Evolutionary conservation across 352 stramenopile species (phyloP), one percentile per base, ranked within the genome.

Genomic region (Pythium dissimile): DNA sequence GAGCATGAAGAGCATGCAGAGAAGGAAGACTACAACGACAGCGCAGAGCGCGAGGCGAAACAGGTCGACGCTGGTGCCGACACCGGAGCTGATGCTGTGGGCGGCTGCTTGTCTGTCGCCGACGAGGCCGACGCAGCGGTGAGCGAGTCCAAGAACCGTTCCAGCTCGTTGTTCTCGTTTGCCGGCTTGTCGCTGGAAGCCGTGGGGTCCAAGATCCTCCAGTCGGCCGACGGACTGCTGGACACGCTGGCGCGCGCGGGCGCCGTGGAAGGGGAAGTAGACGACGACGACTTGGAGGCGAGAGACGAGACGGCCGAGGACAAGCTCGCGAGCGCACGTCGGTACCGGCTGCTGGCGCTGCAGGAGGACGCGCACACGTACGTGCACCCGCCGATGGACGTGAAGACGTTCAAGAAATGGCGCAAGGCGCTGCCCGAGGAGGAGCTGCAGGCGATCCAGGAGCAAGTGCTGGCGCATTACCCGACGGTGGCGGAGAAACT

Each of bases 281-380:
- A 73, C 9, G 59, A 78, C 10, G 71, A 62, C 28, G 71, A 77
- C n/a, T n/a, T n/a, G n/a, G n/a, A n/a, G n/a, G n/a, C n/a, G 24
- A 66, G 43, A 15, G 44, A 59, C 9, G 52, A 64, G 7, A 49
- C 67, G 9, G 59, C 79, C n/a, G 74, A 63, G 31, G 72, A 79
- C 41, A 71, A 52, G 20, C 38, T 59, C 43, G 51, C 77, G 18
- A 84, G 62, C 57, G 77, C 77, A 13, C 72, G 75, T 21, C 72
- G 77, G 20, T 88, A 86, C 46, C 66, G 80, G 1, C 45, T 90
- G 35, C 43, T 85, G 46, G 80, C 80, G 20, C 58, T 89, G 12
- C 80, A 90, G 41, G 75, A 86, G 50, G 77, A 86, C 37, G 60
- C 72, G 8, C 70, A 86, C 41, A 90, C 80, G 57, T 90, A 88